Percentiles rank a stretch among this genome's conserved stretches.
Conservation (phyloP, 257 asterid genomes). For the Solanum raphanifolium region DNA sequence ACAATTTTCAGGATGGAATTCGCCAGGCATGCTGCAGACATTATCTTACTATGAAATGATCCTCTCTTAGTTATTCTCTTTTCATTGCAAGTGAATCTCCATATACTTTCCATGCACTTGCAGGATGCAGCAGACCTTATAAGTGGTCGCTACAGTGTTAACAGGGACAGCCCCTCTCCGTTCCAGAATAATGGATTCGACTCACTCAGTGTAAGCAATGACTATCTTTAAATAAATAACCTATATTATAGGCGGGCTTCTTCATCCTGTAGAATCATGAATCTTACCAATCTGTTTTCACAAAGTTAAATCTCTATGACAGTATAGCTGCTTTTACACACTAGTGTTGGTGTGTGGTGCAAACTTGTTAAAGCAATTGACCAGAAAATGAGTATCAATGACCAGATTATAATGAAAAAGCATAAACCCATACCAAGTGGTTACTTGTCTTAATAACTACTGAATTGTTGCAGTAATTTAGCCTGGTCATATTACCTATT, state of each 20-base stretch:
- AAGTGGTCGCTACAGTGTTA: constrained; percentile 74
- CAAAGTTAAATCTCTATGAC: not conserved
- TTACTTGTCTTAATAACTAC: not conserved
- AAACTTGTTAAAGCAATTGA: not conserved
- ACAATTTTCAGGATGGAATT: constrained; percentile 88
- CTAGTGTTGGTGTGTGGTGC: not conserved
- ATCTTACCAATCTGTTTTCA: not conserved
- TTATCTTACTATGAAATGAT: not conserved
- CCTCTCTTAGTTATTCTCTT: not conserved
- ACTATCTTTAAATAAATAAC: not conserved
- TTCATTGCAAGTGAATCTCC: not conserved
- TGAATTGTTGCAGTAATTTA: not conserved
- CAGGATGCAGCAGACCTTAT: constrained; percentile 95
- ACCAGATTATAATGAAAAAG: not conserved
- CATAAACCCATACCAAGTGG: not conserved
- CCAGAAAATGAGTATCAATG: not conserved
- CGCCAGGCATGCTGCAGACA: constrained; percentile 56
- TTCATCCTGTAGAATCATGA: not conserved
- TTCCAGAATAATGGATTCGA: constrained; percentile 56
- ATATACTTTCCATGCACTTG: not conserved
- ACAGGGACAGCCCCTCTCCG: constrained; percentile 44
- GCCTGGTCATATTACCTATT: not conserved
- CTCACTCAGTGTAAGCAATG: constrained; percentile 55
- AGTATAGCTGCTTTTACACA: not conserved
- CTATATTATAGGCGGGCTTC: not conserved